Evolutionary conservation across 1,139 yeast genomes (phyloP).

Genomic region (Pichia sp.): DNA sequence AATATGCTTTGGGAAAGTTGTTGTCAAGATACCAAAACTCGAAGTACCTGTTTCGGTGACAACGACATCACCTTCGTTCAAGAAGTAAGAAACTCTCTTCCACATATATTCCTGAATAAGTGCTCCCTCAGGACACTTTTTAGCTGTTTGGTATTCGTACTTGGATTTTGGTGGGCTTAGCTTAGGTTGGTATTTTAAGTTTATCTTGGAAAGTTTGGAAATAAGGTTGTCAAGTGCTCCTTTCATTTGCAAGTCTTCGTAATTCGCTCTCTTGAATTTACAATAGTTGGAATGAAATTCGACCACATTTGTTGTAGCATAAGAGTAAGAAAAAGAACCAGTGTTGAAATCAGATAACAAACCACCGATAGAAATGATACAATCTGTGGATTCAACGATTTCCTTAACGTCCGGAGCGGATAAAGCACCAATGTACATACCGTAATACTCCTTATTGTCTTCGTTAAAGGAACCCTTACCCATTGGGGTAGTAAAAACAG

Average conservation of each 20-base stretch:
- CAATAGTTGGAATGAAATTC: slow-evolving; percentile 90
- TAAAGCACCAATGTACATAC: slow-evolving; percentile 80
- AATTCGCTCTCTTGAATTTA: slow-evolving; percentile 69
- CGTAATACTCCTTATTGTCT: slow-evolving; percentile 70
- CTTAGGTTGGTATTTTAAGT: not conserved
- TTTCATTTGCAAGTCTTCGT: slow-evolving; percentile 77
- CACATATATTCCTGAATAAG: slow-evolving; percentile 79
- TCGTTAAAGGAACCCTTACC: slow-evolving; percentile 82
- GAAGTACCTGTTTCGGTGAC: slow-evolving; percentile 89
- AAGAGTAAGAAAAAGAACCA: slow-evolving; percentile 80
- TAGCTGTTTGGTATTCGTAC: slow-evolving; percentile 22
- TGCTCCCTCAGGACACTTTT: slow-evolving; percentile 21
- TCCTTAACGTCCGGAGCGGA: slow-evolving; percentile 72
- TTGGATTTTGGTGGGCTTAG: slow-evolving; percentile 24
- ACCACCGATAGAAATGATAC: slow-evolving; percentile 76
- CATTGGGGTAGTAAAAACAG: slow-evolving; percentile 86
- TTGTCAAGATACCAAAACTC: slow-evolving; percentile 78
- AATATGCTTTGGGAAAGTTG: slow-evolving; percentile 69
- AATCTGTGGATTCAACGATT: slow-evolving; percentile 72
- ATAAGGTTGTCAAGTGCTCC: slow-evolving; percentile 46
- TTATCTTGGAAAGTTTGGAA: slow-evolving; percentile 11
- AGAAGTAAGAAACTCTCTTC: slow-evolving; percentile 70
- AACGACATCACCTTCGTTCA: slow-evolving; percentile 74
- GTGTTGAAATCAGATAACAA: slow-evolving; percentile 85
- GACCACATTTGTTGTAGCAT: slow-evolving; percentile 72